Percentiles rank a stretch among this genome's conserved stretches.
These are phyloP conservation scores for Claviceps quebecensis DNA, from an alignment of 2,329 filamentous ascomycete species.

Conservation along the genomic window DNA sequence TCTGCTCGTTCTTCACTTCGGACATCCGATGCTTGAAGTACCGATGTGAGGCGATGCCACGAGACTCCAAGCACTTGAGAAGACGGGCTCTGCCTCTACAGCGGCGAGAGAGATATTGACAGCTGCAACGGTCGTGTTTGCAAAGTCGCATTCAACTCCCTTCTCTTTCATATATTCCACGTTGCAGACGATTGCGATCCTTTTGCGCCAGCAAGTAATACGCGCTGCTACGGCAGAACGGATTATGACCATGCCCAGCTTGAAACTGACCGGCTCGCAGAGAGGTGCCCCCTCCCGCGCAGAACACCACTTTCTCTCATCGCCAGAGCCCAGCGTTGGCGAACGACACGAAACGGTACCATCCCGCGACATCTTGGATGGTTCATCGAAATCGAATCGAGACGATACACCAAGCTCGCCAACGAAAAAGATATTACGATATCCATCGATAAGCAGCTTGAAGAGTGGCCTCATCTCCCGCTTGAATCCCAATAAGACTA, in stretches of 20 bases:
- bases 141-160: background rate
- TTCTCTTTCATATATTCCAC: background rate
- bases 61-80: background rate
- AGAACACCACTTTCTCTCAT: conserved; percentile 19
- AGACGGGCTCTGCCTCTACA: background rate
- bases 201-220: background rate
- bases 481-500: background rate
- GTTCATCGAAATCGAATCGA: conserved; percentile 37
- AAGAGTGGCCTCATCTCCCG: conserved; percentile 13
- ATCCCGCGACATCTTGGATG: conserved; percentile 26
- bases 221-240: conserved; percentile 1
- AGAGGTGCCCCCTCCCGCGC: conserved; percentile 10
- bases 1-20: background rate
- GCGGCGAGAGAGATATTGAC: background rate
- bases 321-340: conserved; percentile 32
- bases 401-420: conserved; percentile 33
- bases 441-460: conserved; percentile 28
- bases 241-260: conserved; percentile 7
- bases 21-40: background rate
- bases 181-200: background rate
- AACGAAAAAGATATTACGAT: conserved; percentile 26
- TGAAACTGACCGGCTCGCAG: conserved; percentile 20
- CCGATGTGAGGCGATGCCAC: background rate
- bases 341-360: conserved; percentile 16
- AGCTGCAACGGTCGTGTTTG: background rate